These are phyloP conservation scores for Candolleomyces aberdarensis DNA, from an alignment of 768 basidiomycete genomes.

Conservation along the genomic window DNA sequence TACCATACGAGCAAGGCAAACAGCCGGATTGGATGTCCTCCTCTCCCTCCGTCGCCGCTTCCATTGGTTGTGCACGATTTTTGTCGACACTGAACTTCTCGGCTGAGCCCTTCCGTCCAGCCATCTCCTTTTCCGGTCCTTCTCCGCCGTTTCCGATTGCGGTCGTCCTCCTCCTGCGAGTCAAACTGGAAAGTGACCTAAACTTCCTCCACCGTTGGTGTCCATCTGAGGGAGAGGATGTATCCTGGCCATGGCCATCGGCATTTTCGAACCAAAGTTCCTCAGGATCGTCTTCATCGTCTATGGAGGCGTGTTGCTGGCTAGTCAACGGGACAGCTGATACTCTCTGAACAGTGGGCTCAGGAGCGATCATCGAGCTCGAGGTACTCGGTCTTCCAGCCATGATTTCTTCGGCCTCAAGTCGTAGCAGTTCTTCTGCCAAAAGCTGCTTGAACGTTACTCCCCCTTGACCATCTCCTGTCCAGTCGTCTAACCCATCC, in stretches of 20 bases:
- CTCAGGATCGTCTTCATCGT: no score
- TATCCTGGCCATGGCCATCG: no score
- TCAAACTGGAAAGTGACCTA: no score
- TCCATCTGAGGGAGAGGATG: no score
- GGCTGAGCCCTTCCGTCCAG: neutral
- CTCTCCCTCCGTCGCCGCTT: neutral
- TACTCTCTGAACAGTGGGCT: neutral
- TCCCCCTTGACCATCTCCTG: neutral
- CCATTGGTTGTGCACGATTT: neutral
- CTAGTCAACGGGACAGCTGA: neutral
- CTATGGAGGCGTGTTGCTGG: no score
- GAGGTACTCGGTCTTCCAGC: neutral
- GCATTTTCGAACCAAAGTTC: no score
- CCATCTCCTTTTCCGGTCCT: no score
- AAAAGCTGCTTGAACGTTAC: neutral
- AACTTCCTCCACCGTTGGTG: no score
- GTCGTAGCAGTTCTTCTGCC: neutral
- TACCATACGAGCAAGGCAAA: neutral
- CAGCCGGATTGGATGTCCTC: neutral
- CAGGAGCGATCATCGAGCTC: neutral
- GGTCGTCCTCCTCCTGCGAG: no score
- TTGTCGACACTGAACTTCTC: neutral
- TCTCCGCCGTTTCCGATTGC: no score
- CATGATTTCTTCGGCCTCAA: neutral
- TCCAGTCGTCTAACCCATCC: no score